Evolutionary conservation across 352 stramenopile genomes (phyloP), one percentile per base, ranked within the genome.

Genomic region (Blastocystis sp.): DNA sequence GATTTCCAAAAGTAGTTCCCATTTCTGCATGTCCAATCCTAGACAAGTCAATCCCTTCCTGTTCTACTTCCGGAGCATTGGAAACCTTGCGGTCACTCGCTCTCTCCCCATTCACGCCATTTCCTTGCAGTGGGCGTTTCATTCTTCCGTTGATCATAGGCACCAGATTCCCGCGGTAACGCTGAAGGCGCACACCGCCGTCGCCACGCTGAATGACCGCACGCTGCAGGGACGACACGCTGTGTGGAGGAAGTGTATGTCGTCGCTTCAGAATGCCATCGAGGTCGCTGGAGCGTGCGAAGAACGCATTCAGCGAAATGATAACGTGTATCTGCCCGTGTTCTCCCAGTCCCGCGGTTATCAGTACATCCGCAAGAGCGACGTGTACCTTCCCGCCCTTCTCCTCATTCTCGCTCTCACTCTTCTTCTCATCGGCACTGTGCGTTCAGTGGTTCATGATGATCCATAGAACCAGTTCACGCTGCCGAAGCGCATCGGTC

Each of bases 161-260:
- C 29, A 85, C 12, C 31, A 33, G 29, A 85, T 85, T 69, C 74
- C 74, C 74, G 51, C 74, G 74, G 74, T 85, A n/a, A 33, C 74
- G 33, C 74, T 85, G 2, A 29, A 70, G 51, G 50, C 50, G 19
- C 51, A 26, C 26, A 69, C 74, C 1, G 24, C 24, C 13, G 16
- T 33, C 19, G 74, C 50, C 33, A 26, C 51, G 10, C 74, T 85
- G 59, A 21, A 50, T 10, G 41, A 85, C 19, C 74, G 74, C n/a
- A 85, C 74, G 2, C 51, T 16, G 3, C 9, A 50, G 21, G 26
- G 55, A 3, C 74, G 55, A 16, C n/a, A 39, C 65, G 33, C 24
- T 2, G 24, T 37, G 29, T 31, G 65, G 35, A 50, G 55, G 24
- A n/a, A 51, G 35, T 33, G 65, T 10, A 24, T 85, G 13, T 26